Evolutionary conservation across 352 stramenopile genomes (phyloP), one percentile per base, ranked within the genome.

Genomic region (Globisporangium emineosum): DNA sequence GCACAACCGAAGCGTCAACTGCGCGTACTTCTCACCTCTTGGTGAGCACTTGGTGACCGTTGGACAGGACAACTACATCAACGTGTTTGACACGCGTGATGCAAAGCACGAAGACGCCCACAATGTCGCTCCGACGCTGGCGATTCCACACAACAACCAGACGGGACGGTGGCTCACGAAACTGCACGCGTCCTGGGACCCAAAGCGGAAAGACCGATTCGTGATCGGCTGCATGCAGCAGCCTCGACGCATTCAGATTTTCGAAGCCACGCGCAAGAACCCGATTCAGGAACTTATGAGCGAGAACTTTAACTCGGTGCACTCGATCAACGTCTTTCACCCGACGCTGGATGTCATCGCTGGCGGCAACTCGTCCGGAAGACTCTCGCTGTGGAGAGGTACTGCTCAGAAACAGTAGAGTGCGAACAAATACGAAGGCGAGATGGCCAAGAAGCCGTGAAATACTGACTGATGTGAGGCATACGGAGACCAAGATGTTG

Each of bases 261-360:
- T 96, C 65, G 70, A 80, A 25, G 77, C 82, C 15, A 81, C 75
- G 17, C 80, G 77, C 19, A 86, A 75, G 50, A 81, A 79, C n/a
- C 84, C 81, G 19, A 78, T 94, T 43, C 86, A 89, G 35, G 78
- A 89, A 57, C 73, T 94, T 19, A 77, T 60, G 56, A 88, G 81
- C 62, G 74, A 89, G 45, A 76, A 79, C 43, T 88, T 94, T 43
- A 78, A 72, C 1, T 96, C 88, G 19, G 84, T 97, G 27, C 86
- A 94, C 68, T 96, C 89, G 21, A 90, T 95, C 68, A 94, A 95
- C 65, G 76, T 80, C 3, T 94, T 96, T 68, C 89, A 97, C 63
- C 86, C 88, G 27, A 78, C 78, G 50, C 65, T 87, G 30, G 71
- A 90, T 33, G 64, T 84, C 8, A 86, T 97, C 55, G 79, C 76